Base-by-base conservation (phyloP, 148 eudicot species). In the Salicornia ramosissima region DNA sequence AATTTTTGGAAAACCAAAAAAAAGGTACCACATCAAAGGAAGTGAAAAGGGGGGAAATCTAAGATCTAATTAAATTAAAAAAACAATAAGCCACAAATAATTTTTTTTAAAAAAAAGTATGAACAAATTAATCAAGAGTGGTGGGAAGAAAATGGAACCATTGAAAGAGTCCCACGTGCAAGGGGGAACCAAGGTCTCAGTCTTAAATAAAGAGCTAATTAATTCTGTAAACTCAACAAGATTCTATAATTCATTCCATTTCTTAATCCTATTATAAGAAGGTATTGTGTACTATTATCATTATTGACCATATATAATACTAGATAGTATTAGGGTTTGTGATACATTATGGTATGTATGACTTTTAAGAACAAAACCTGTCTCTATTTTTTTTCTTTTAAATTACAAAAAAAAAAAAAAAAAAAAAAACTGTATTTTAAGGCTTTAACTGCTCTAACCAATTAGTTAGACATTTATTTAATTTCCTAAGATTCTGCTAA, bases 121-220 rank as follows among this genome's bases (percentile, higher is more conserved):
- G n/a, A n/a, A n/a, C n/a, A n/a, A n/a, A n/a, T n/a, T n/a, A n/a
- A n/a, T 25, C 26, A 46, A 29, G n/a, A 11, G 65, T 54, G 70
- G 71, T 64, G 74, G 71, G 71, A 76, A 65, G 75, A 55, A 66
- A 70, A 76, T 76, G 75, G 62, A 65, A 71, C 31, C 71, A 57
- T 65, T 55, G 64, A 76, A 75, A 65, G 80, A 71, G 75, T 50
- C 75, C 75, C 80, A 77, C 76, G 80, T 72, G 80, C 72, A 50
- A 42, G 8, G 24, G 58, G 52, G 65, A 67, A 72, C 76, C 80
- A 77, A 68, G 73, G 67, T 72, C 73, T 66, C 43, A 46, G 36
- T n/a, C n/a, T n/a, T n/a, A n/a, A n/a, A n/a, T n/a, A n/a, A n/a
- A 46, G 34, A 77, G 30, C 75, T 70, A 57, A 47, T 28, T 70